Percentiles rank a stretch among this genome's conserved stretches.
phyloP scores from a whole-genome alignment of 257 asterid genomes.

The Nicotiana knightiana region DNA sequence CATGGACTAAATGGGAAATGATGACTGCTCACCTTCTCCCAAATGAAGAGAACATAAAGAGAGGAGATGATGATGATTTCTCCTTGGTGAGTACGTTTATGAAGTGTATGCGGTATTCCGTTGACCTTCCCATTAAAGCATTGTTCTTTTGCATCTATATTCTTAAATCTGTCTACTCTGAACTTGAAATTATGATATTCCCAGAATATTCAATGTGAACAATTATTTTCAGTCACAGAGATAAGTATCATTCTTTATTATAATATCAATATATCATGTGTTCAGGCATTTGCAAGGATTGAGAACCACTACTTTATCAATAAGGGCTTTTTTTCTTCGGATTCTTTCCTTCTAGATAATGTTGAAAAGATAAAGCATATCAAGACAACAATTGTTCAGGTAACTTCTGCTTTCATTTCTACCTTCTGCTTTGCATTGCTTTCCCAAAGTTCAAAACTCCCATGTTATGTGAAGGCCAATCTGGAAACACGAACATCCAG shows the following conservation, averaged over 20 bases:
- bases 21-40: slow-evolving; percentile 93
- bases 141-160: not conserved
- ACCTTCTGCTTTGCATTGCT: not conserved
- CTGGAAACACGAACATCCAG: not conserved
- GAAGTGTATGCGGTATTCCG: not conserved
- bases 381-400: slow-evolving; percentile 86
- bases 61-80: slow-evolving; percentile 79
- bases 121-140: not conserved
- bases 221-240: not conserved
- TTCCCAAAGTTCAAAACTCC: slow-evolving; percentile 2
- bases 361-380: slow-evolving; percentile 81
- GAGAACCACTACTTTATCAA: slow-evolving; percentile 96
- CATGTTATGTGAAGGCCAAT: not conserved
- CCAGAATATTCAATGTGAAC: not conserved
- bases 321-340: slow-evolving; percentile 76
- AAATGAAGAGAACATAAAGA: slow-evolving; percentile 52
- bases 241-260: not conserved
- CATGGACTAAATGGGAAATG: slow-evolving; percentile 99
- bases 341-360: slow-evolving; percentile 80
- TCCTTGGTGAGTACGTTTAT: slow-evolving; percentile 66
- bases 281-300: slow-evolving; percentile 97
- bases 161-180: not conserved
- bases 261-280: not conserved
- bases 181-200: not conserved
- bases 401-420: slow-evolving; percentile 20